Conservation (phyloP, 306 rosid genomes). For the Trifolium dubium region DNA sequence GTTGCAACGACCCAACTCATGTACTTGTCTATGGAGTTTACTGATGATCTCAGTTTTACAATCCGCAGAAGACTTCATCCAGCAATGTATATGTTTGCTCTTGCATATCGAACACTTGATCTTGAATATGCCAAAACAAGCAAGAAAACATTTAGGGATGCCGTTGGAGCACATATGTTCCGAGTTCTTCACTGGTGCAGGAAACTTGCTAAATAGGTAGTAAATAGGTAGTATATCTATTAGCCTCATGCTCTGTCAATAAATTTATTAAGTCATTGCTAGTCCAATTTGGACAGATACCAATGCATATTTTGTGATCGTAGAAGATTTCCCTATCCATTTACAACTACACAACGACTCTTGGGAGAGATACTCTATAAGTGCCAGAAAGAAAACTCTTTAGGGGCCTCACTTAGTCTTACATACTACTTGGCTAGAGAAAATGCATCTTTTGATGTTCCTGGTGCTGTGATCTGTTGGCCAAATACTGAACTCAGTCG, state of each 20-base stretch:
- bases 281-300: conserved; percentile 26
- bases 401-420: conserved; percentile 36
- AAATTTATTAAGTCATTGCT: conserved; percentile 18
- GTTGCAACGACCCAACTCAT: background rate
- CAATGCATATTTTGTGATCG: conserved; percentile 21
- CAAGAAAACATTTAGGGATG: conserved; percentile 57
- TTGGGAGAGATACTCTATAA: conserved; percentile 18
- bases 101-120: conserved; percentile 94
- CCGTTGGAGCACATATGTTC: conserved; percentile 55
- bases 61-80: conserved; percentile 92
- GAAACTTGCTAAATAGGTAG: conserved; percentile 59
- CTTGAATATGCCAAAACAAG: conserved; percentile 76
- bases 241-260: conserved; percentile 17
- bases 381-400: conserved; percentile 34
- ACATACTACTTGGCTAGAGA: conserved; percentile 22
- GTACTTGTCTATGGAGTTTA: conserved; percentile 31
- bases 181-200: conserved; percentile 83
- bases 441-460: conserved; percentile 35
- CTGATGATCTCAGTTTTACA: conserved; percentile 43
- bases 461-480: conserved; percentile 38
- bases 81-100: conserved; percentile 88
- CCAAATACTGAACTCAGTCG: conserved; percentile 35
- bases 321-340: conserved; percentile 30
- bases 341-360: conserved; percentile 42
- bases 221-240: conserved; percentile 30